Evolutionary conservation across 2,329 filamentous ascomycete species (phyloP).

Genomic region (Colletotrichum gloeosporioides): DNA sequence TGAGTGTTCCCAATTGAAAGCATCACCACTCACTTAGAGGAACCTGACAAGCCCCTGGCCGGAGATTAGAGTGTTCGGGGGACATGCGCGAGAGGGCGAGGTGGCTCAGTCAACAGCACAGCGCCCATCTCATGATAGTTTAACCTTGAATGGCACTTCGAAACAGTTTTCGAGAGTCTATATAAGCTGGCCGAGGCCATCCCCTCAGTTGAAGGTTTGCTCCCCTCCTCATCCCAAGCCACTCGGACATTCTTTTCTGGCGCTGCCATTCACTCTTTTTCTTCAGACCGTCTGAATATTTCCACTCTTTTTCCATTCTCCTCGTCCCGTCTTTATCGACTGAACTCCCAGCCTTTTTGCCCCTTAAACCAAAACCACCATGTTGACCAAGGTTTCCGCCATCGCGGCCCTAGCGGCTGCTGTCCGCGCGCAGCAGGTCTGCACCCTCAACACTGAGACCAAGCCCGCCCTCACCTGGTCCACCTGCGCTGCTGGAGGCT

Average conservation of each 20-base stretch:
- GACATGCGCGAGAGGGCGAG: background rate
- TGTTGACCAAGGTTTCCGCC: slow-evolving; percentile 34
- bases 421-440: slow-evolving; percentile 54
- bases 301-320: background rate
- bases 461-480: slow-evolving; percentile 61
- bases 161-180: slow-evolving; percentile 15
- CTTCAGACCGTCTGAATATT: slow-evolving; percentile 6
- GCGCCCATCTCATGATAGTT: slow-evolving; percentile 2
- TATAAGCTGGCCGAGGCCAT: slow-evolving; percentile 1
- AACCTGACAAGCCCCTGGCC: background rate
- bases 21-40: background rate
- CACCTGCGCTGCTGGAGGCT: slow-evolving; percentile 55
- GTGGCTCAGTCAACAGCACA: background rate
- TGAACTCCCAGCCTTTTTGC: background rate
- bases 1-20: slow-evolving; percentile 5
- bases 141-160: background rate
- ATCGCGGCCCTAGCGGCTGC: slow-evolving; percentile 38
- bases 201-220: background rate
- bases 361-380: background rate
- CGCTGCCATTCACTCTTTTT: background rate
- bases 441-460: slow-evolving; percentile 51
- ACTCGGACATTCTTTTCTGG: background rate
- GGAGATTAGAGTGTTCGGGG: background rate
- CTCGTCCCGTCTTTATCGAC: background rate
- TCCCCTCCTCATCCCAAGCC: background rate